Percentiles rank a stretch among this genome's conserved stretches.
phyloP scores from a whole-genome alignment of 768 basidiomycete species.

The Tylopilus balloui region DNA sequence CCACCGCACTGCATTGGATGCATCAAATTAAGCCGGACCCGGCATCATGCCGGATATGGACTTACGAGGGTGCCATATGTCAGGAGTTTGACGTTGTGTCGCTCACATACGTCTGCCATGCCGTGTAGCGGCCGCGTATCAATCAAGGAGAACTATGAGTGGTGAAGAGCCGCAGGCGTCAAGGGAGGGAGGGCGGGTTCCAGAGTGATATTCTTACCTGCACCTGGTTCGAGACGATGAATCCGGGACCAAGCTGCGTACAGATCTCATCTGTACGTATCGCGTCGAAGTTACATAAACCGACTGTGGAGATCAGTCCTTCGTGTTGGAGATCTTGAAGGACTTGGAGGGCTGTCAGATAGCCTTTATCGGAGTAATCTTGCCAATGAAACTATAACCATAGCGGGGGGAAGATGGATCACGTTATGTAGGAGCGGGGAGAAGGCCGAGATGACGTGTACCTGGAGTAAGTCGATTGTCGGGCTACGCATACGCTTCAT shows the following conservation, averaged over 20 bases:
- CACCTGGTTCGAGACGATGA: conserved; percentile 78
- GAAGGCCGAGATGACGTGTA: conserved; percentile 21
- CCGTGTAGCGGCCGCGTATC: conserved; percentile 74
- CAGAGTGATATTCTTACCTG: conserved; percentile 45
- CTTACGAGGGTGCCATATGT: conserved; percentile 80
- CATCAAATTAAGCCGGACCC: conserved; percentile 3
- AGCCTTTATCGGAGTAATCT: conserved; percentile 50
- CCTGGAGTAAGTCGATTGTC: conserved; percentile 71
- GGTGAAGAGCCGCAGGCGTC: conserved; percentile 9
- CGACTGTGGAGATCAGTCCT: conserved; percentile 60
- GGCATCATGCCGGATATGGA: conserved; percentile 4
- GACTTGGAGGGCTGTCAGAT: conserved; percentile 45
- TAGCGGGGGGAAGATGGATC: not conserved
- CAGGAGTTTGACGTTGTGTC: conserved; percentile 67
- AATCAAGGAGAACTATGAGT: conserved; percentile 68
- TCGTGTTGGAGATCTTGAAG: conserved; percentile 57
- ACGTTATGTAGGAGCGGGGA: not conserved
- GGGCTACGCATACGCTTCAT: conserved; percentile 59
- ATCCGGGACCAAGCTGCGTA: conserved; percentile 62
- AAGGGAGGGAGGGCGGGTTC: no score
- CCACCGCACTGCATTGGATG: conserved; percentile 63
- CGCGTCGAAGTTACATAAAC: conserved; percentile 80
- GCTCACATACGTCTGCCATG: conserved; percentile 72
- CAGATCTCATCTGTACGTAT: conserved; percentile 76
- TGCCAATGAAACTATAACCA: conserved; percentile 72